A percentile compares a stretch with the other conserved stretches of the same genome.
Conservation (phyloP, 305 asterid species). For the Striga hermonthica region DNA sequence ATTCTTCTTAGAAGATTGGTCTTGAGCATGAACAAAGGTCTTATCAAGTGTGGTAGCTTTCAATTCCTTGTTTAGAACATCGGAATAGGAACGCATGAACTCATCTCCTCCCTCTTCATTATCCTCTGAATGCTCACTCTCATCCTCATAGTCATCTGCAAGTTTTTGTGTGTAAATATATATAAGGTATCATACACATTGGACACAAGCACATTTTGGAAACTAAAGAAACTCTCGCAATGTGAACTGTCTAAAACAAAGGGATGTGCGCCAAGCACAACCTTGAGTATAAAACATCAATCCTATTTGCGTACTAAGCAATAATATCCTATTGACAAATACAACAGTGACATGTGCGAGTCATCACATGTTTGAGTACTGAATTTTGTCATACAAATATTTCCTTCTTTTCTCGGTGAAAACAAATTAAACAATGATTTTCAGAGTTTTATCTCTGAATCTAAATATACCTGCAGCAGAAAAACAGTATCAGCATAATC, state of each 20-base stretch:
- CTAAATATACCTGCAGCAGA: not conserved
- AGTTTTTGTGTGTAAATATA: slow-evolving; percentile 9
- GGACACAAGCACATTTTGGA: slow-evolving; percentile 18
- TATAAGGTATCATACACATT: not conserved
- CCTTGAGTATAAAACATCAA: slow-evolving; percentile 8
- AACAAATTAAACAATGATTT: not conserved
- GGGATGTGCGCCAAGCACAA: slow-evolving; percentile 13
- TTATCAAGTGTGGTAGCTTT: slow-evolving; percentile 66
- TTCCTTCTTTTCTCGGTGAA: not conserved
- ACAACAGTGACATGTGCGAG: too few relatives aligned
- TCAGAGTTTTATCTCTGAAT: not conserved
- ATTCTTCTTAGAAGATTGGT: slow-evolving; percentile 46
- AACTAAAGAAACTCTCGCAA: not conserved
- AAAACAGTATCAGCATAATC: slow-evolving; percentile 4
- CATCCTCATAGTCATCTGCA: slow-evolving; percentile 71
- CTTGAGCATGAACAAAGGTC: slow-evolving; percentile 64
- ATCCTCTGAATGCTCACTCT: slow-evolving; percentile 48
- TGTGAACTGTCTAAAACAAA: slow-evolving; percentile 6
- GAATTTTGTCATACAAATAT: not conserved
- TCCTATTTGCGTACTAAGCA: not conserved
- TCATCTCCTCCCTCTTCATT: slow-evolving; percentile 50
- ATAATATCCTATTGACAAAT: not conserved
- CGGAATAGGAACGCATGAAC: slow-evolving; percentile 75
- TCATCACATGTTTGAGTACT: not conserved
- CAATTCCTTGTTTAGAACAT: slow-evolving; percentile 69